Evolutionary conservation across 2,329 filamentous ascomycete species (phyloP).

Genomic region (Apiospora pterosperma): DNA sequence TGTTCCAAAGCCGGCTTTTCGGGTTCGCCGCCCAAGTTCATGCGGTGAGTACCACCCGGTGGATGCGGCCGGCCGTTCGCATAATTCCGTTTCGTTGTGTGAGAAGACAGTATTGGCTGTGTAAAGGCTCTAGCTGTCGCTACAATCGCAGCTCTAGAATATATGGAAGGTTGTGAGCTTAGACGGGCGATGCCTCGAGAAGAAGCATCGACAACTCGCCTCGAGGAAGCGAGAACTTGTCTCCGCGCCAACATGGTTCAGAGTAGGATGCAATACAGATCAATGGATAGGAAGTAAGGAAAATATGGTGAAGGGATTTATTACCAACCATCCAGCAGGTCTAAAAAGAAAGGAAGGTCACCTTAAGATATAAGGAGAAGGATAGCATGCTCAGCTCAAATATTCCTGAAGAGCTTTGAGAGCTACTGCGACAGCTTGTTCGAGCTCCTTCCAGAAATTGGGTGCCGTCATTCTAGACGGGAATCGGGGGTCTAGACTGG

Average conservation of each 20-base stretch:
- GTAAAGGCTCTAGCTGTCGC: conserved; percentile 11
- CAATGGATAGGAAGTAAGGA: not conserved
- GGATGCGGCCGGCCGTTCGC: conserved; percentile 77
- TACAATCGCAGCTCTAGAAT: conserved; percentile 19
- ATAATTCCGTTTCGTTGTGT: conserved; percentile 45
- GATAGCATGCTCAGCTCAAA: not conserved
- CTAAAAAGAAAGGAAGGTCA: not conserved
- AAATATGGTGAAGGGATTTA: not conserved
- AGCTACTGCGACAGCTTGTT: conserved; percentile 5
- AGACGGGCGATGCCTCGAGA: conserved; percentile 19
- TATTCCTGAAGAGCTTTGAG: not conserved
- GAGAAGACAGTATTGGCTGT: conserved; percentile 17
- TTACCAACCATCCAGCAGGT: not conserved
- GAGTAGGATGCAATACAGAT: not conserved
- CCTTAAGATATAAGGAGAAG: not conserved
- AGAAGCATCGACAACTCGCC: conserved; percentile 28
- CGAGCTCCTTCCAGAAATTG: conserved; percentile 11
- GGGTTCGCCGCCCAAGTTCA: conserved; percentile 71
- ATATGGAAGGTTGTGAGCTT: conserved; percentile 15
- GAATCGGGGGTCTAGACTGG: conserved; percentile 7
- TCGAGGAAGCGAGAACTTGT: conserved; percentile 32
- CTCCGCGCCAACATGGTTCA: conserved; percentile 36
- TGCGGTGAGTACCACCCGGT: conserved; percentile 87
- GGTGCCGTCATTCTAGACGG: conserved; percentile 10
- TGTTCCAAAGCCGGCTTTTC: conserved; percentile 84